Percentiles rank a stretch among this genome's conserved stretches.
phyloP scores from a whole-genome alignment of 2,329 filamentous ascomycete genomes.

The Xylaria sp. region DNA sequence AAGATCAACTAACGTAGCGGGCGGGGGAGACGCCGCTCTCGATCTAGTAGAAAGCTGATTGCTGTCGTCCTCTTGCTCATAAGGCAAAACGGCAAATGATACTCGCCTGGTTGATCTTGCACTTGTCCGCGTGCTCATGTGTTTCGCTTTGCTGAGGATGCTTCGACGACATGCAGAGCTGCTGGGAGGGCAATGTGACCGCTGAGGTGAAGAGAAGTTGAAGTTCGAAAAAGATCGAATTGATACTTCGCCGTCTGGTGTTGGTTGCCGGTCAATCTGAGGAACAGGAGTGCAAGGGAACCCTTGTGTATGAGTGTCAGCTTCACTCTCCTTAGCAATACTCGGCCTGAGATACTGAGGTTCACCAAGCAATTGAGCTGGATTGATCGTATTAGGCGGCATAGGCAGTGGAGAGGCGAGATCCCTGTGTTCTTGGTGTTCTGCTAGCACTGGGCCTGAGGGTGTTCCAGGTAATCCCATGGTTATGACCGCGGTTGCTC shows the following conservation, averaged over 20 bases:
- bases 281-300: conserved; percentile 43
- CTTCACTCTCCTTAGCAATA: conserved; percentile 4
- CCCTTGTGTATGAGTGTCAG: neutral
- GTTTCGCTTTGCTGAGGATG: conserved; percentile 40
- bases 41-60: conserved; percentile 28
- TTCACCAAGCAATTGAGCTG: neutral
- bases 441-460: neutral
- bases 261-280: conserved; percentile 50
- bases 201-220: conserved; percentile 61
- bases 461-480: neutral
- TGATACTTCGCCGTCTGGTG: conserved; percentile 60
- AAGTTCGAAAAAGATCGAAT: conserved; percentile 65
- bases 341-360: conserved; percentile 1
- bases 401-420: neutral
- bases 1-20: conserved; percentile 50
- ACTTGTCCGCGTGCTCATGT: conserved; percentile 36
- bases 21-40: conserved; percentile 58
- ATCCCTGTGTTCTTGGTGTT: neutral
- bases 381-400: neutral
- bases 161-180: conserved; percentile 36
- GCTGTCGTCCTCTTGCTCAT: conserved; percentile 45
- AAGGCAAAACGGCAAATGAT: conserved; percentile 50
- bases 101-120: conserved; percentile 47
- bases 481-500: neutral
- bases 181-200: conserved; percentile 36